Percentiles rank a stretch among this genome's conserved stretches.
These are phyloP conservation scores for Lactifluus subvellereus DNA, from an alignment of 768 basidiomycete species.

Conservation along the genomic window DNA sequence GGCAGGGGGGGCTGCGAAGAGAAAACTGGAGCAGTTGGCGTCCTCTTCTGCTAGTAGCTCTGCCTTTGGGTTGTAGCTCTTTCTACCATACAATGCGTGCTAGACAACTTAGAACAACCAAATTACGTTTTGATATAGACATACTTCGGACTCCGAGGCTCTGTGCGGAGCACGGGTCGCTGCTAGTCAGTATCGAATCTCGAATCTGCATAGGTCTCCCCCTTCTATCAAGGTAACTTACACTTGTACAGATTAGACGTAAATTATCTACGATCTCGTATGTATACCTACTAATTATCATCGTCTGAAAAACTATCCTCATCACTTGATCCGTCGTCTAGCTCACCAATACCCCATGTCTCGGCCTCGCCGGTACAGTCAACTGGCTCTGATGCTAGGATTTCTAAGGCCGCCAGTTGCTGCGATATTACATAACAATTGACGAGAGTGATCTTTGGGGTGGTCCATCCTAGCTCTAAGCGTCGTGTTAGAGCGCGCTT, in stretches of 20 bases:
- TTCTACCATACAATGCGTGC: no score
- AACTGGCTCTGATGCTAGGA: background rate
- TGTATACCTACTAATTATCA: background rate
- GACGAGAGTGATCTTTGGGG: background rate
- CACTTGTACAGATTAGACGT: background rate
- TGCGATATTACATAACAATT: constrained; percentile 11
- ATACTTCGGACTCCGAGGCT: no score
- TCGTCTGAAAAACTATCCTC: background rate
- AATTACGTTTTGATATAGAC: no score
- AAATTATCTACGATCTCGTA: background rate
- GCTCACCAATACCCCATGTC: constrained; percentile 16
- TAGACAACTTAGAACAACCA: no score
- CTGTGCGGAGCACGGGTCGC: no score
- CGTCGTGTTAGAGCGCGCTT: constrained; percentile 9
- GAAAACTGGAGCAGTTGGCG: no score
- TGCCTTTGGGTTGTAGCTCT: no score
- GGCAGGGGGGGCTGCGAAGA: no score
- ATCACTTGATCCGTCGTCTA: background rate
- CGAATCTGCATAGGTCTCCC: background rate
- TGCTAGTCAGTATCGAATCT: background rate
- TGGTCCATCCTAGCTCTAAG: background rate
- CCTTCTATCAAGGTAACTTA: background rate
- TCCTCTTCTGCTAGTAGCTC: no score
- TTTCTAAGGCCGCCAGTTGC: constrained; percentile 12
- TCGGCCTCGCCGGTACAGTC: constrained; percentile 9